Base-by-base conservation (phyloP, 306 rosid genomes). In the Begonia masoniana region DNA sequence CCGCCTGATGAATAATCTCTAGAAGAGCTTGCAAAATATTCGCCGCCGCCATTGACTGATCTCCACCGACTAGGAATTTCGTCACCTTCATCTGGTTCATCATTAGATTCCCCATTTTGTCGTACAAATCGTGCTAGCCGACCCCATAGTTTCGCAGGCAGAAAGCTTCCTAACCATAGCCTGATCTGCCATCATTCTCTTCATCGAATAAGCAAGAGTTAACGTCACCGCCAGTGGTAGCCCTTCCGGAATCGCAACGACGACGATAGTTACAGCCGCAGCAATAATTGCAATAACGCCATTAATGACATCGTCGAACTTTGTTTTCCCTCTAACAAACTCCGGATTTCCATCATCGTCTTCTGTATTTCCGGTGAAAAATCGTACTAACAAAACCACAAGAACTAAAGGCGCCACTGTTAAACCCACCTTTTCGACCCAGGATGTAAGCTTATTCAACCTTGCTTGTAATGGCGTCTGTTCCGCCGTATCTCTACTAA, bases 221-320 rank as follows among this genome's bases (percentile, higher is more conserved):
- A 74, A 53, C 0, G 70, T 71, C 36, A 74, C 69, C 7, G 75
- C 74, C 41, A 70, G 11, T 0, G 77, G 70, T 58, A 74, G 61
- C 17, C 80, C 77, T 52, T 74, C 77, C 4, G 80, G 77, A 13
- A 78, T 76, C 9, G 82, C 76, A 55, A 69, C 65, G 36, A 72
- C 78, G 12, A 76, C 70, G 52, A 78, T 62, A 7, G 71, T 58
- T 12, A 74, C 63, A 0, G 73, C 80, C 47, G 62, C 57, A 13
- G 77, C 69, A 1, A 74, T 56, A 4, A 74, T 48, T 0, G 54
- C 41, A 24, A 68, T 50, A 9, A 62, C 41, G 2, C 46, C 62
- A 61, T 64, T 67, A 35, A 58, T 43, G 15, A 67, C 3, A 10
- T 54, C 65, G 52, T 70, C 41, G n/a, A 15, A 36, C 49, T 47